phyloP scores from a whole-genome alignment of 2,329 filamentous ascomycete genomes.

The Ophiocordyceps sinensis region DNA sequence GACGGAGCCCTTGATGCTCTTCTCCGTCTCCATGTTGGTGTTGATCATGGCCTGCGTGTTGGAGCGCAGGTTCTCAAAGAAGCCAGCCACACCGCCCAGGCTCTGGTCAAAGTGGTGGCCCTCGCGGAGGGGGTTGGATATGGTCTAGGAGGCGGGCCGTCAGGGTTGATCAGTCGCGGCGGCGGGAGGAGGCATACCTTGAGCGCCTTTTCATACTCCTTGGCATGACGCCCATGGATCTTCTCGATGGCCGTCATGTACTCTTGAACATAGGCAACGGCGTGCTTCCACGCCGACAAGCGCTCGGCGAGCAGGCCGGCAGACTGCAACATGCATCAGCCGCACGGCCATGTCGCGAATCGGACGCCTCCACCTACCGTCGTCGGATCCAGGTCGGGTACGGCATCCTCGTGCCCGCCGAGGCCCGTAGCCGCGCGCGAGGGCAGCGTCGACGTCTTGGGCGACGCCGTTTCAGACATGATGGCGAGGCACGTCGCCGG shows the following conservation, averaged over 20 bases:
- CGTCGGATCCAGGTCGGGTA: conserved; percentile 43
- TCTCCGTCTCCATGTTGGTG: conserved; percentile 80
- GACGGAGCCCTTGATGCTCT: conserved; percentile 73
- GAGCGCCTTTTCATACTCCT: conserved; percentile 88
- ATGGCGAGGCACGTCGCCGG: background rate
- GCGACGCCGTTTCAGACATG: conserved; percentile 15
- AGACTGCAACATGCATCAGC: conserved; percentile 32
- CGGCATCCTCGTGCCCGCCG: conserved; percentile 38
- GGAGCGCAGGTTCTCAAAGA: conserved; percentile 86
- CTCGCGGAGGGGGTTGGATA: conserved; percentile 74
- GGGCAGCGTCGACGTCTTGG: conserved; percentile 20
- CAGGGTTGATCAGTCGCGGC: background rate
- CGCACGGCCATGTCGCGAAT: background rate
- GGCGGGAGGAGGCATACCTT: conserved; percentile 39
- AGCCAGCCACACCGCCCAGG: conserved; percentile 71
- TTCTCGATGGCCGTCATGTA: conserved; percentile 80
- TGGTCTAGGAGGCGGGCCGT: conserved; percentile 39
- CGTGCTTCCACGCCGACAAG: conserved; percentile 91
- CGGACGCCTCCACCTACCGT: conserved; percentile 28
- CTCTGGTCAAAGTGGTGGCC: conserved; percentile 87
- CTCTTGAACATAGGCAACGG: conserved; percentile 79
- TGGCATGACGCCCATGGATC: conserved; percentile 68
- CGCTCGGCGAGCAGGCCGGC: conserved; percentile 74
- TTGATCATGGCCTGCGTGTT: conserved; percentile 89
- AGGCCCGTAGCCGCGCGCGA: conserved; percentile 31